Percentiles rank a stretch among this genome's conserved stretches.
phyloP scores from a whole-genome alignment of 2,329 filamentous ascomycete species.

The Orbilia brochopaga region DNA sequence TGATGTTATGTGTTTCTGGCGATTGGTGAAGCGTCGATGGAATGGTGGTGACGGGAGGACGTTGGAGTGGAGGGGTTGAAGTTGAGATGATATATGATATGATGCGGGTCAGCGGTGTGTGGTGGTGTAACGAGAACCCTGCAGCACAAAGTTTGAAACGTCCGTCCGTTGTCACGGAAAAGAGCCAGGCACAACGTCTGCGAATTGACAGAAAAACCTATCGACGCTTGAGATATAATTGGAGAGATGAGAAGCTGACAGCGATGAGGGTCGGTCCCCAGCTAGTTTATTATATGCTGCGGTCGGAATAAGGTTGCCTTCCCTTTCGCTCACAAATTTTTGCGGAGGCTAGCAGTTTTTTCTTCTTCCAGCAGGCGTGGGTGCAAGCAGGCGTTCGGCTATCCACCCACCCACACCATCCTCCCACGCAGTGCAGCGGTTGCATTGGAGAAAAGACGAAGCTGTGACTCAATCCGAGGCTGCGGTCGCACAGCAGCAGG shows the following conservation, averaged over 20 bases:
- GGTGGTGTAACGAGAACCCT: constrained; percentile 2
- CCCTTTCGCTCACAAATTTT: constrained; percentile 7
- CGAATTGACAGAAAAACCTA: background rate
- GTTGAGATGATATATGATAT: background rate
- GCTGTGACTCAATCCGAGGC: constrained; percentile 37
- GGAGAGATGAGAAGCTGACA: constrained; percentile 8
- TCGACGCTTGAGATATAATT: constrained; percentile 5
- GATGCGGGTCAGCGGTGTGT: background rate
- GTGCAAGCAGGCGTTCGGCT: background rate
- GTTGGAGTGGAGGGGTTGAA: constrained; percentile 1
- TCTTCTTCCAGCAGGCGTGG: constrained; percentile 25
- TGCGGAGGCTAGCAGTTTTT: constrained; percentile 33
- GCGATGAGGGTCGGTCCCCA: constrained; percentile 9
- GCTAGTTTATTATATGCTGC: constrained; percentile 15
- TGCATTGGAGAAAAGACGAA: constrained; percentile 5
- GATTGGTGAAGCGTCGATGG: constrained; percentile 18
- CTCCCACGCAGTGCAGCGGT: constrained; percentile 10
- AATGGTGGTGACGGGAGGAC: constrained; percentile 5
- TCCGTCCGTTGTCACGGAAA: background rate
- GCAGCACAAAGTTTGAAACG: background rate
- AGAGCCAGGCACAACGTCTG: background rate
- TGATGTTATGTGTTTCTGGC: constrained; percentile 15
- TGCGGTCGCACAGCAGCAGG: constrained; percentile 39
- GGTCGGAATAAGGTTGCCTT: constrained; percentile 49
- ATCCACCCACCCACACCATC: background rate